Conservation (phyloP, 352 stramenopile genomes). For the Elongisporangium senticosum region DNA sequence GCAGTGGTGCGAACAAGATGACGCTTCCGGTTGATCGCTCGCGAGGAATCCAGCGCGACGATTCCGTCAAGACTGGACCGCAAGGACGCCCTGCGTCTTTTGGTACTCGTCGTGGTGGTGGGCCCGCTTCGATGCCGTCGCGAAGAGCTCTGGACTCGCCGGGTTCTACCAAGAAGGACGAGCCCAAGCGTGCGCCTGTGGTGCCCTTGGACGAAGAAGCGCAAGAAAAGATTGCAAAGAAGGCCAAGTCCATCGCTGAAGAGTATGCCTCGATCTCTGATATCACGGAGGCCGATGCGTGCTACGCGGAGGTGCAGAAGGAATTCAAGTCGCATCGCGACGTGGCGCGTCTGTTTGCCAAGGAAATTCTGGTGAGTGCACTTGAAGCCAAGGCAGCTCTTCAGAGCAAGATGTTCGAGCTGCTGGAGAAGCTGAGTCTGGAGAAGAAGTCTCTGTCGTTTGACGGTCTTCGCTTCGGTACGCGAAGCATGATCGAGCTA, state of each 20-base stretch:
- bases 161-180: slow-evolving; percentile 21
- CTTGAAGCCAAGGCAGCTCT: slow-evolving; percentile 59
- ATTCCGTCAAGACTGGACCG: slow-evolving; percentile 54
- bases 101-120: slow-evolving; percentile 17
- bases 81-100: slow-evolving; percentile 51
- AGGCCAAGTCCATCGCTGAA: slow-evolving; percentile 70
- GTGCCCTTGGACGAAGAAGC: slow-evolving; percentile 52
- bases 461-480: slow-evolving; percentile 46
- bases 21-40: slow-evolving; percentile 23
- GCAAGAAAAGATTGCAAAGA: slow-evolving; percentile 66
- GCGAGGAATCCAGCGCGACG: slow-evolving; percentile 45
- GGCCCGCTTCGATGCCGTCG: background rate
- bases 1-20: slow-evolving; percentile 32
- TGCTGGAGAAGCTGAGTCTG: slow-evolving; percentile 58
- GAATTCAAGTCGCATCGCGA: slow-evolving; percentile 59
- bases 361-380: slow-evolving; percentile 48
- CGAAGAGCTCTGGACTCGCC: slow-evolving; percentile 11
- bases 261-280: slow-evolving; percentile 78
- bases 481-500: slow-evolving; percentile 55
- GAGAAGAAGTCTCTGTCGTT: slow-evolving; percentile 55
- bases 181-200: slow-evolving; percentile 17
- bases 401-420: slow-evolving; percentile 57
- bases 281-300: slow-evolving; percentile 59
- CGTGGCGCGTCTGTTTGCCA: slow-evolving; percentile 47
- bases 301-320: slow-evolving; percentile 57